These are phyloP conservation scores for Crassisporium funariophilum DNA, from an alignment of 768 basidiomycete species.

Conservation along the genomic window DNA sequence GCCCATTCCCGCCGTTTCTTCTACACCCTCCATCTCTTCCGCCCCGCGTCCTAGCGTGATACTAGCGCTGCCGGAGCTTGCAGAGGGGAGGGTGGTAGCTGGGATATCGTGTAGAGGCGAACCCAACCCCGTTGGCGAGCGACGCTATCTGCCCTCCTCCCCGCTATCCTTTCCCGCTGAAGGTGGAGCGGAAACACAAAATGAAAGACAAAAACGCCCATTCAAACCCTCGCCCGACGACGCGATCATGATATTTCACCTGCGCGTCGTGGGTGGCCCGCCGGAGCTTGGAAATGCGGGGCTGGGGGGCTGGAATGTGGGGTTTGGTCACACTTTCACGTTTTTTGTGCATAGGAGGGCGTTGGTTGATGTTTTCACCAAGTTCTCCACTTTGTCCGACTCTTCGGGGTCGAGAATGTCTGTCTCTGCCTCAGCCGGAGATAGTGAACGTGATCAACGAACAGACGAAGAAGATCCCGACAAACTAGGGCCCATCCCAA, in stretches of 20 bases:
- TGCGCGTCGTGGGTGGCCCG: neutral
- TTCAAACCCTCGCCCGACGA: constrained; percentile 24
- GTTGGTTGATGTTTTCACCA: constrained; percentile 23
- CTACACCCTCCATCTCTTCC: constrained; percentile 9
- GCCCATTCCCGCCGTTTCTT: constrained; percentile 27
- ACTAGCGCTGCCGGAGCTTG: constrained; percentile 34
- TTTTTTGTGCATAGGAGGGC: constrained; percentile 41
- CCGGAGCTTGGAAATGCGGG: neutral
- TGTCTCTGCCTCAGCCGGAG: constrained; percentile 4
- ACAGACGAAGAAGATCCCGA: neutral
- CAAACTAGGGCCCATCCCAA: neutral
- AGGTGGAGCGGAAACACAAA: too few relatives aligned
- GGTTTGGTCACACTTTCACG: constrained; percentile 24
- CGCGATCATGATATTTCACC: constrained; percentile 26
- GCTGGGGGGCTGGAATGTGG: constrained; percentile 5
- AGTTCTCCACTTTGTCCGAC: too few relatives aligned
- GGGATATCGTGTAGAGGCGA: constrained; percentile 41
- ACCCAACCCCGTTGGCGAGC: constrained; percentile 37
- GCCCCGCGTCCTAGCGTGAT: constrained; percentile 19
- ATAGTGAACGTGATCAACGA: too few relatives aligned
- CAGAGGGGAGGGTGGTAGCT: constrained; percentile 19
- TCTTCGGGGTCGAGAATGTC: neutral
- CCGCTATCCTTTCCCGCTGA: too few relatives aligned
- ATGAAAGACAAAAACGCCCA: neutral
- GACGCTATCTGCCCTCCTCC: constrained; percentile 1